Evolutionary conservation across 208 protist species (phyloP).

Genomic region (Leishmania amazonensis): DNA sequence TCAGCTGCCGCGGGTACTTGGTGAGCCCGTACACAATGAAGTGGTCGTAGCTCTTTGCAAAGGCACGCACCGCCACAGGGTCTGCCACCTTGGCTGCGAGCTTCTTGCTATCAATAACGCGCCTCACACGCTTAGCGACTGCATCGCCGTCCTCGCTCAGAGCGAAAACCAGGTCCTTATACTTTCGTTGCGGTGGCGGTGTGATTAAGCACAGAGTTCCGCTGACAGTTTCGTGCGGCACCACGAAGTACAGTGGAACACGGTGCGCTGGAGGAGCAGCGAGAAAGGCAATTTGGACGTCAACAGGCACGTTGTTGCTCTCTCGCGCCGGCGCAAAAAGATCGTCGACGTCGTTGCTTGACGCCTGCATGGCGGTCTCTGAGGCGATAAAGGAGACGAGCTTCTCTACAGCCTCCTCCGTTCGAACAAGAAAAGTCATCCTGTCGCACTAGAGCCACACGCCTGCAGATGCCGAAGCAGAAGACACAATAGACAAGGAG

Average conservation of each 20-base stretch:
- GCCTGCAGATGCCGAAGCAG: not conserved
- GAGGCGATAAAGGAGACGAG: constrained; percentile 57
- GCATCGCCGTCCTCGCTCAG: constrained; percentile 65
- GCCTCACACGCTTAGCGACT: constrained; percentile 75
- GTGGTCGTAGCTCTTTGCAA: constrained; percentile 88
- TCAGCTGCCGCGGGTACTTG: constrained; percentile 79
- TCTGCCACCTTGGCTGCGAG: constrained; percentile 71
- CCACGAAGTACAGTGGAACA: constrained; percentile 78
- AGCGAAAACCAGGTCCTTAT: constrained; percentile 75
- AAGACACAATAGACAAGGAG: constrained; percentile 2
- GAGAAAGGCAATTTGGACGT: constrained; percentile 80
- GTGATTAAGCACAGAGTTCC: constrained; percentile 88
- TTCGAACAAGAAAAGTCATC: constrained; percentile 45
- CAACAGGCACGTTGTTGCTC: constrained; percentile 40
- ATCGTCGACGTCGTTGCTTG: constrained; percentile 32
- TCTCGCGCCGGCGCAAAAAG: constrained; percentile 48
- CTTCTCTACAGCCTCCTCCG: constrained; percentile 63
- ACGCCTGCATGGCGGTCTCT: not conserved
- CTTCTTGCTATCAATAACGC: constrained; percentile 86
- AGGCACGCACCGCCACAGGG: constrained; percentile 78
- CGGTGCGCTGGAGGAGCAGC: constrained; percentile 71
- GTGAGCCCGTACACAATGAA: constrained; percentile 79
- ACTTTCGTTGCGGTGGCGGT: constrained; percentile 70
- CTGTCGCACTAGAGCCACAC: not conserved
- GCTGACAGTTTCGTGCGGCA: constrained; percentile 67